Evolutionary conservation across 1,139 yeast genomes (phyloP), one percentile per base, ranked within the genome.

Genomic region (Diutina sp.): DNA sequence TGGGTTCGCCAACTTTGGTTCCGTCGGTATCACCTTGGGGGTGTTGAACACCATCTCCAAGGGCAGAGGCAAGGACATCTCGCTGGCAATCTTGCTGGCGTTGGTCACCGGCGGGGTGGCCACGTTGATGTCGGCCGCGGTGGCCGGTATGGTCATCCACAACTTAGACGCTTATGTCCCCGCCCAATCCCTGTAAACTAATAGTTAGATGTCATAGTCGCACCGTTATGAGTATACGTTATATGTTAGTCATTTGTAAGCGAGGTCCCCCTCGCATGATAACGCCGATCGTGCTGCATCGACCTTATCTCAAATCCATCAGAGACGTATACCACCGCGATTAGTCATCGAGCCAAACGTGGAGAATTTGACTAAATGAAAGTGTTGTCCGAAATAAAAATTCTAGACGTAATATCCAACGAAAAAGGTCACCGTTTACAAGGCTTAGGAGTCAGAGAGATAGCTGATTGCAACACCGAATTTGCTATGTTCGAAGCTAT

Each of bases 101-200:
- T 75, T 83, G 61, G 60, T 80, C 51, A 72, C 80, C 52, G 88
- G 88, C 11, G 76, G 78, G 59, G 71, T 80, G 59, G 73, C 85
- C 35, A 83, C 88, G 6, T 70, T 80, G 59, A 70, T 80, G 56
- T 78, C 85, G 9, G 87, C 88, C 30, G 82, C 84, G 58, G 80
- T 83, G 59, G 87, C 88, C 16, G 86, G 85, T 53, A 83, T 83
- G 87, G 83, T 82, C 46, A 73, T 83, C 66, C 82, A 82, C 59
- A 82, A 81, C 51, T 16, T 53, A 16, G 51, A 48, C 12, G 41
- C 4, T 18, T 48, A 25, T 41, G 12, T 48, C n/a, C 50, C 25
- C 21, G 12, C 30, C 41, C 14, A 8, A 2, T 3, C 16, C 14
- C 41, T 35, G 41, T 35, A 35, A 32, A 32, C 35, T 32, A 35